Percentiles rank a stretch among this genome's conserved stretches.
phyloP scores from a whole-genome alignment of 768 basidiomycete species.

The Mrakia frigida region DNA sequence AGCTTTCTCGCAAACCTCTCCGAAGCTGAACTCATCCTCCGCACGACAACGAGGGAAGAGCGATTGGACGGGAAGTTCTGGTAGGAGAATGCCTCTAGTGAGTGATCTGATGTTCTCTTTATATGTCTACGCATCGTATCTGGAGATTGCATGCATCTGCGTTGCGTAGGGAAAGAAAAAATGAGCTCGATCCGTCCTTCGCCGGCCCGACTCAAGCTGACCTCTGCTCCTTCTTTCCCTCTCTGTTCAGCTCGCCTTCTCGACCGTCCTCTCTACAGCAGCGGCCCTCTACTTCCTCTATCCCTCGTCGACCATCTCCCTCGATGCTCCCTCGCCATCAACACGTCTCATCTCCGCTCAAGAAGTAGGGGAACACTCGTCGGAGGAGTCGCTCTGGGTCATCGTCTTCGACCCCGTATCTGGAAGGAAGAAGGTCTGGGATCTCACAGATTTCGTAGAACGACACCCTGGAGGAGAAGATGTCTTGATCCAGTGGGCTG shows the following conservation, averaged over 20 bases:
- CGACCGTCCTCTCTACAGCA: neutral
- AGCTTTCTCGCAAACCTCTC: neutral
- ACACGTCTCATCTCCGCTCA: slow-evolving; percentile 12
- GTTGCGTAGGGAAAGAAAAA: neutral
- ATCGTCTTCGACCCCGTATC: slow-evolving; percentile 18
- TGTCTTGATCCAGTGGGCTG: slow-evolving; percentile 3
- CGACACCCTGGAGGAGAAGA: slow-evolving; percentile 25
- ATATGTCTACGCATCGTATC: neutral
- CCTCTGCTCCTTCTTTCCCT: neutral
- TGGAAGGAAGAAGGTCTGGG: slow-evolving; percentile 12
- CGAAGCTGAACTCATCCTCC: neutral
- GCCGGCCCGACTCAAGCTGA: slow-evolving; percentile 3
- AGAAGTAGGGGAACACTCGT: slow-evolving; percentile 19
- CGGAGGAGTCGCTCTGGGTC: slow-evolving; percentile 21
- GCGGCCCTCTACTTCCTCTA: neutral
- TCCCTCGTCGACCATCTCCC: neutral
- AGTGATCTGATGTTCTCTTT: neutral
- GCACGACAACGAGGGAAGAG: neutral
- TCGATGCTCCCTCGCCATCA: neutral
- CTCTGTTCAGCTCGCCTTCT: neutral
- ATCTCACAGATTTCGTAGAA: slow-evolving; percentile 45
- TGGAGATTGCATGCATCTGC: neutral
- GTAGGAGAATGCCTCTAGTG: neutral
- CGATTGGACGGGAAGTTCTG: neutral
- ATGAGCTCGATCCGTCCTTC: neutral